Conservation (phyloP, 2,329 filamentous ascomycete species). For the Xylaria sp. region DNA sequence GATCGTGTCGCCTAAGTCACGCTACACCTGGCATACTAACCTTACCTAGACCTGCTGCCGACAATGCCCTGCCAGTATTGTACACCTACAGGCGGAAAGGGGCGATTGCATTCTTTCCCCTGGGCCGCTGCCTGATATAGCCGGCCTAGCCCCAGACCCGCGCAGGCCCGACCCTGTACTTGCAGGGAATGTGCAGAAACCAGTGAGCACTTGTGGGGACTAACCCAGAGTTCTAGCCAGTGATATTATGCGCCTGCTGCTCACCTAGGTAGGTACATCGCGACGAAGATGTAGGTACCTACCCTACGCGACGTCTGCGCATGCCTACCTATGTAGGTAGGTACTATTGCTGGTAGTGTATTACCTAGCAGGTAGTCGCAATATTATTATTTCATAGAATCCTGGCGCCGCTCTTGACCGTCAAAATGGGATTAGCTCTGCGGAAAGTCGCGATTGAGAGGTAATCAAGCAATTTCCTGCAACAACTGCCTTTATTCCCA, state of each 20-base stretch:
- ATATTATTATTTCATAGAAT: conserved; percentile 20
- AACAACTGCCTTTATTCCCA: conserved; percentile 7
- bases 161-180: background rate
- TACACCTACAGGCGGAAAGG: conserved; percentile 20
- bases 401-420: conserved; percentile 20
- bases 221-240: background rate
- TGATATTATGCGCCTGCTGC: conserved; percentile 3
- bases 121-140: conserved; percentile 9
- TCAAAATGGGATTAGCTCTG: conserved; percentile 32
- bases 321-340: background rate
- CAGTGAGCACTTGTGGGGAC: conserved; percentile 10
- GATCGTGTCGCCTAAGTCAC: background rate
- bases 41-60: background rate
- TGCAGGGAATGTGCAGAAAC: conserved; percentile 6
- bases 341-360: background rate
- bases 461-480: conserved; percentile 34
- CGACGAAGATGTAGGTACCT: background rate
- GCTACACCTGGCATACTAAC: background rate
- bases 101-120: conserved; percentile 6
- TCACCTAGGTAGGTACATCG: background rate
- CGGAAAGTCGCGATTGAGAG: conserved; percentile 24
- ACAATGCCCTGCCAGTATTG: background rate
- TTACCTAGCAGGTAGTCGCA: conserved; percentile 2
- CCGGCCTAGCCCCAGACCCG: conserved; percentile 15
- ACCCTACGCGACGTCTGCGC: background rate